Evolutionary conservation across 257 asterid species (phyloP), one percentile per base, ranked within the genome.

Genomic region (Gynochthodes officinalis): DNA sequence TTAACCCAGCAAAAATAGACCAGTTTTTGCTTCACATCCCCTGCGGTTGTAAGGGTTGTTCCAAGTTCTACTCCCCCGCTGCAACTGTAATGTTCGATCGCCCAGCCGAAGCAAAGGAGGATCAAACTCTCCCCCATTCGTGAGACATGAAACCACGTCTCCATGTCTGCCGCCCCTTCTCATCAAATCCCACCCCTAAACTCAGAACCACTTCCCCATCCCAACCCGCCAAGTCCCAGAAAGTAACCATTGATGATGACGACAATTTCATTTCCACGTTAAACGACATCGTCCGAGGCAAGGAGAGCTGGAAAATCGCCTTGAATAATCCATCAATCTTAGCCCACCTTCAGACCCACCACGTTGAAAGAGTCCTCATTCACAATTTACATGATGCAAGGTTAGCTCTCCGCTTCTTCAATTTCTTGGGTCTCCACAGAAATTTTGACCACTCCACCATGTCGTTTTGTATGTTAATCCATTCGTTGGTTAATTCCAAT

Each of bases 341-440:
- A 73, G 8, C 77, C 46, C 83, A 84, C 75, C 85, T 94, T 57
- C 79, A 71, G 46, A 78, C 85, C 35, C 77, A 70, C 46, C 96
- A 91, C 79, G 79, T 94, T 7, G 99, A 94, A 67, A 63, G 52
- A 67, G 73, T 89, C 72, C 86, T 94, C 73, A 69, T 89, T 75
- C 85, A 55, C n/a, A 91, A 84, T 71, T 81, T 86, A 66, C 82
- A 83, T 42, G 87, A 86, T 59, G 82, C 96, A 44, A 83, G 90
- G 92, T 85, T 91, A 80, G 90, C 96, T 67, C 92, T 94, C 77
- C 94, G 99, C 64, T 91, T 89, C 86, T 91, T 94, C 85, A 94
- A 94, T 81, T 94, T 87, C 71, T 86, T 91, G 53, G 97, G 99
- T 57, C 96, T 91, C 53, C 99, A 94, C 84, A 79, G 67, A 72